Conservation (phyloP, 1,284 basidiomycete species). For the Coniophora puteana region DNA sequence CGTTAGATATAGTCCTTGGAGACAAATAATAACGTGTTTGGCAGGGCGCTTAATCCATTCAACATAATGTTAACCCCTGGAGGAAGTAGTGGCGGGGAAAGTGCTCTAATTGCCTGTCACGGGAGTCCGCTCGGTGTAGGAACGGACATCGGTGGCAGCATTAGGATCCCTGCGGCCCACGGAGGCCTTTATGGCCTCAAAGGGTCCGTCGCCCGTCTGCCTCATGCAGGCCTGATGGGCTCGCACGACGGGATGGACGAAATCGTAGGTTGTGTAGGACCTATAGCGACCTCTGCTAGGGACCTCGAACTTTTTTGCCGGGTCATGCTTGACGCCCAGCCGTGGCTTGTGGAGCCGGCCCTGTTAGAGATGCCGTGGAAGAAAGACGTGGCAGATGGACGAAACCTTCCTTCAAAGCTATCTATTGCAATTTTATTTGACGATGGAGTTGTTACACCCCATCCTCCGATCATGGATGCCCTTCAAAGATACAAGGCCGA, state of each 20-base stretch:
- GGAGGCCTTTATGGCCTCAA: constrained; percentile 56
- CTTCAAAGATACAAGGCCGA: constrained; percentile 39
- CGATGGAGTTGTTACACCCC: constrained; percentile 51
- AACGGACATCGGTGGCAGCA: constrained; percentile 53
- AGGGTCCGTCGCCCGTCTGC: constrained; percentile 46
- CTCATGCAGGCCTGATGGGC: constrained; percentile 46
- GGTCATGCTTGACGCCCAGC: constrained; percentile 45
- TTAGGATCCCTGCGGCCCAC: constrained; percentile 32
- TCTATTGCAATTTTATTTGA: constrained; percentile 52
- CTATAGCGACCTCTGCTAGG: constrained; percentile 46
- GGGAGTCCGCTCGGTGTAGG: constrained; percentile 60
- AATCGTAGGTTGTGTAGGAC: constrained; percentile 49
- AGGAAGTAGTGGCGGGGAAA: constrained; percentile 62
- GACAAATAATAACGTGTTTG: constrained; percentile 51
- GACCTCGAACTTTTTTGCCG: constrained; percentile 52
- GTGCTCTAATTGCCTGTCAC: constrained; percentile 52
- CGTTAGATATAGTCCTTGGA: constrained; percentile 36
- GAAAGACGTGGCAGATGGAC: constrained; percentile 30
- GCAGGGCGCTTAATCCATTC: constrained; percentile 49
- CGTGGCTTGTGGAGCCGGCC: constrained; percentile 52
- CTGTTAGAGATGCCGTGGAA: constrained; percentile 54
- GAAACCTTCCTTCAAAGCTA: constrained; percentile 38
- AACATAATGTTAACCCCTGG: constrained; percentile 52
- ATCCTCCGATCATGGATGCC: constrained; percentile 49
- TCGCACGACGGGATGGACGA: constrained; percentile 55